Evolutionary conservation across 371 early-diverging fungal species (phyloP), one percentile per base, ranked within the genome.

Genomic region (Circinella umbellata): DNA sequence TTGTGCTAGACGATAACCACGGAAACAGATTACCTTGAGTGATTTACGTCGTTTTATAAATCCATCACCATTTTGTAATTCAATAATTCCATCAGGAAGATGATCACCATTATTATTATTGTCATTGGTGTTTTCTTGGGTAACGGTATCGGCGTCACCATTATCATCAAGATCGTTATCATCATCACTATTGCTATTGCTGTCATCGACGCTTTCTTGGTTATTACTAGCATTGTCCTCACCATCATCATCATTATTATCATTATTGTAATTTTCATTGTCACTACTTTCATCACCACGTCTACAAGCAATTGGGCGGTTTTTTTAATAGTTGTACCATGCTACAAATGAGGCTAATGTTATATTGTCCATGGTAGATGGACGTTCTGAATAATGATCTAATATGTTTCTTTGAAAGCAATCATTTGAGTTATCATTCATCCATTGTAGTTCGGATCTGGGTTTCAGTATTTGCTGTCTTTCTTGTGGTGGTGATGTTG

Each of bases 11-110:
- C 17, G 4, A 18, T 62, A 38, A 6, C 62, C 18, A 20, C 62
- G 47, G 17, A 62, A 62, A 10, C 62, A 13, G 38, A 62, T 39
- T 5, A 62, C 47, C 18, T 62, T 62, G 7, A 42, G 62, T n/a
- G 38, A 42, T 7, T n/a, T 36, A 4, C 62, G 7, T 11, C 5
- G 13, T 17, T n/a, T 62, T 15, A 62, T 46, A 17, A 13, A 62
- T n/a, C 62, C 62, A 38, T 46, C 47, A 34, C 35, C 34, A 34
- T 57, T 57, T 34, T 57, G 57, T 5, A 57, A 14, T 27, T 5
- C 57, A 57, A 57, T 57, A 10, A 57, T 42, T 42, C 57, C 57
- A 57, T 11, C n/a, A 5, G 6, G 27, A 34, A 17, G 4, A 13
- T 51, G 51, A 5, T 51, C 51, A 51, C 14, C 51, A 51, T 8